Evolutionary conservation across 1,139 yeast genomes (phyloP).

Genomic region (Blastobotrys buckinghamii): DNA sequence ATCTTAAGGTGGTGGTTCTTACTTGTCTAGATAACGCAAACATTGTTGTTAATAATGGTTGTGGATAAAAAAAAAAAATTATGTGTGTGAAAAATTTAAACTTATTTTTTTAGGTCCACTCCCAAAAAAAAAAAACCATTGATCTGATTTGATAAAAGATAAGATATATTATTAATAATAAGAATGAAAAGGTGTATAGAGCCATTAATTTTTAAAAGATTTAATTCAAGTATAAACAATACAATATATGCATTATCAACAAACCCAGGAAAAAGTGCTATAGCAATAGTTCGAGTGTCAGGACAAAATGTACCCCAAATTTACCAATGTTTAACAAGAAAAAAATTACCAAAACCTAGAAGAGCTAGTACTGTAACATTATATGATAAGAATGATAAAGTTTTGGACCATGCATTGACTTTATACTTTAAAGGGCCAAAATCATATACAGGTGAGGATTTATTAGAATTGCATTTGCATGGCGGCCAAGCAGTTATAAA

Average conservation of each 20-base stretch:
- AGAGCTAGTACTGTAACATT: constrained; percentile 46
- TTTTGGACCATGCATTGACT: constrained; percentile 74
- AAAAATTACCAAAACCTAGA: constrained; percentile 44
- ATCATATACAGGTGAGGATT: constrained; percentile 93
- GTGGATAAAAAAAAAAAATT: background rate
- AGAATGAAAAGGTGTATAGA: background rate
- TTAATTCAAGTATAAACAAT: background rate
- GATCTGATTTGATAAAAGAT: too few species aligned
- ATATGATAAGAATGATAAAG: constrained; percentile 24
- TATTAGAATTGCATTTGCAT: constrained; percentile 80
- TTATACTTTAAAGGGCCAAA: constrained; percentile 65
- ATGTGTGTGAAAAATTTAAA: constrained; percentile 37
- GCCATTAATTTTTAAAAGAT: constrained; percentile 6
- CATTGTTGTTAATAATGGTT: background rate
- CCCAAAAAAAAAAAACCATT: too few species aligned
- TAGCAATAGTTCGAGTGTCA: constrained; percentile 77
- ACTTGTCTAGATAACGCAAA: background rate
- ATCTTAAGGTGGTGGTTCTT: background rate
- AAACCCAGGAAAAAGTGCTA: constrained; percentile 73
- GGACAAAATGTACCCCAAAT: constrained; percentile 55
- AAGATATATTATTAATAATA: background rate
- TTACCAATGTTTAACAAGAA: constrained; percentile 43
- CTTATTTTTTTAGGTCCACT: background rate
- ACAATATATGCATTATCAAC: constrained; percentile 82
- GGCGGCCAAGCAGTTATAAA: constrained; percentile 87